Evolutionary conservation across 352 stramenopile genomes (phyloP).

Genomic region (Pythium folliculosum): DNA sequence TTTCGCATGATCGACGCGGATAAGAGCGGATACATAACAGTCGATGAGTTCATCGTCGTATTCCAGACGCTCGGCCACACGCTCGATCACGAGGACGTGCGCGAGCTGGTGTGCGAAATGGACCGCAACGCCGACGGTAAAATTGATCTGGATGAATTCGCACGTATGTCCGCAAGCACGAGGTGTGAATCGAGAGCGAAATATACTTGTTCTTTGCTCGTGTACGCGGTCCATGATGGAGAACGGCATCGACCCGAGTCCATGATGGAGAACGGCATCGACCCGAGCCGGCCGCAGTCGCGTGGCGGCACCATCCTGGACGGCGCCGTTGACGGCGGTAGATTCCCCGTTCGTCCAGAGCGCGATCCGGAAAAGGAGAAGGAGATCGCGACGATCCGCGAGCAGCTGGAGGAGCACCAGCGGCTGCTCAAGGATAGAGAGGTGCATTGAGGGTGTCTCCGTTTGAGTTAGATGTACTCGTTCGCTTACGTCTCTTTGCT

Average conservation of each 20-base stretch:
- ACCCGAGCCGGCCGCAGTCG: slow-evolving; percentile 47
- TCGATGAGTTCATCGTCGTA: slow-evolving; percentile 75
- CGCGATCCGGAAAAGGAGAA: slow-evolving; percentile 54
- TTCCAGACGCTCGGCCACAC: slow-evolving; percentile 70
- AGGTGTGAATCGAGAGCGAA: slow-evolving; percentile 34
- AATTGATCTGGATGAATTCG: slow-evolving; percentile 75
- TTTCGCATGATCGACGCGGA: slow-evolving; percentile 75
- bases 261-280: slow-evolving; percentile 72
- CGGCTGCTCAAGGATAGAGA: slow-evolving; percentile 75
- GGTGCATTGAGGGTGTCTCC: slow-evolving; percentile 38
- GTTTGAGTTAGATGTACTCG: no score
- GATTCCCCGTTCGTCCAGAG: slow-evolving; percentile 9
- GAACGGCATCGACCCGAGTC: no score
- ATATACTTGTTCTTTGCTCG: no score
- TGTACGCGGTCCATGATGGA: no score
- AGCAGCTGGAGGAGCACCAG: slow-evolving; percentile 81
- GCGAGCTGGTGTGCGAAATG: slow-evolving; percentile 76
- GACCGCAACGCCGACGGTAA: slow-evolving; percentile 74
- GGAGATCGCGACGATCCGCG: slow-evolving; percentile 61
- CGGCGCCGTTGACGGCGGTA: slow-evolving; percentile 22
- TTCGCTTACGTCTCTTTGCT: background rate
- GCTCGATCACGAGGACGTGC: slow-evolving; percentile 72
- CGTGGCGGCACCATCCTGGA: slow-evolving; percentile 25
- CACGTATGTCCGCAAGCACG: slow-evolving; percentile 76
- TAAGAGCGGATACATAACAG: slow-evolving; percentile 59